These are phyloP conservation scores for Paramecium sexaurelia DNA, from an alignment of 73 alveolate species.

Conservation along the genomic window DNA sequence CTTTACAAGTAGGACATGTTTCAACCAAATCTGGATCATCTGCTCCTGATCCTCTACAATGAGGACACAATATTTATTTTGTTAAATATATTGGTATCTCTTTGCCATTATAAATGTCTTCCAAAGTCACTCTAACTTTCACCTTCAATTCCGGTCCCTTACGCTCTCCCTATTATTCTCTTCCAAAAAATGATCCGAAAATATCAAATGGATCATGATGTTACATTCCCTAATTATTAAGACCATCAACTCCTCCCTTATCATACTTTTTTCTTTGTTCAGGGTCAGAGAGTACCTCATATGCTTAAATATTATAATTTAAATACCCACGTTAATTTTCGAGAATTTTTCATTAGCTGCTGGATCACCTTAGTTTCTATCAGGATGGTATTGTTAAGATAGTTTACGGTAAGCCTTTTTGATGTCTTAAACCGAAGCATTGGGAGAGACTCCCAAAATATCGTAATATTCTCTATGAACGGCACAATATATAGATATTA, in stretches of 20 bases:
- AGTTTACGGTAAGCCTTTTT: constrained; percentile 84
- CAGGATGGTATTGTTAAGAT: constrained; percentile 85
- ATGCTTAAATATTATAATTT: constrained; percentile 62
- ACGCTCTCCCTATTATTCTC: constrained; percentile 73
- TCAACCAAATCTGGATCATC: constrained; percentile 88
- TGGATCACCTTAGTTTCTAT: constrained; percentile 83
- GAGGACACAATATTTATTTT: constrained; percentile 84
- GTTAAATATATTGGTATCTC: constrained; percentile 83
- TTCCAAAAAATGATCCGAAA: constrained; percentile 84
- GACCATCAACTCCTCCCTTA: constrained; percentile 89
- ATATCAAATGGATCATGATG: constrained; percentile 88
- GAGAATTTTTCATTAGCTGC: constrained; percentile 64
- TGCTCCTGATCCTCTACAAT: constrained; percentile 94
- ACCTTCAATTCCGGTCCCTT: constrained; percentile 79
- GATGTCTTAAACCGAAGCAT: constrained; percentile 83
- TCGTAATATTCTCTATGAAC: constrained; percentile 78
- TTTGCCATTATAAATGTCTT: constrained; percentile 86
- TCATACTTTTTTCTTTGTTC: constrained; percentile 86
- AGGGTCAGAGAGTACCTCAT: constrained; percentile 84
- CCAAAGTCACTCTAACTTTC: constrained; percentile 79
- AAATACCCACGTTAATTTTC: constrained; percentile 65
- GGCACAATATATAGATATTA: not conserved
- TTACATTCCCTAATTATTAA: constrained; percentile 70
- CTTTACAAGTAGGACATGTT: constrained; percentile 82
- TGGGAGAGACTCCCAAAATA: constrained; percentile 76